Percentiles rank a stretch among this genome's conserved stretches.
These are phyloP conservation scores for Sicyos baderoa DNA, from an alignment of 306 rosid species.

Conservation along the genomic window DNA sequence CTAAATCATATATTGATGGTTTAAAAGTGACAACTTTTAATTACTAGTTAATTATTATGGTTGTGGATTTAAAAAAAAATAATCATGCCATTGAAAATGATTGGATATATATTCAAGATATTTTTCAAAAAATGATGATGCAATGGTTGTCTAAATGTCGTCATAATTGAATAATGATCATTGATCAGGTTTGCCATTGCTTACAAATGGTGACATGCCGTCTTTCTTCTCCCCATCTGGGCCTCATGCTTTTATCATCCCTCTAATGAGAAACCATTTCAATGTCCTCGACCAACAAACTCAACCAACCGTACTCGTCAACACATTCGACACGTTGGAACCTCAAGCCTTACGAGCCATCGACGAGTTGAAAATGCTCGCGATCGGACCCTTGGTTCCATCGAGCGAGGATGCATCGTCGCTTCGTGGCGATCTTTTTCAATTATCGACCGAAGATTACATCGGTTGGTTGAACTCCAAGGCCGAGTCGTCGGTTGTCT, in stretches of 20 bases:
- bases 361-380: constrained; percentile 13
- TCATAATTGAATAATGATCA: constrained; percentile 15
- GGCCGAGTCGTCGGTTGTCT: constrained; percentile 17
- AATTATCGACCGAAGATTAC: constrained; percentile 13
- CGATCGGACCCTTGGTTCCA: constrained; percentile 27
- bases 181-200: constrained; percentile 27
- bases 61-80: no score
- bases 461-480: constrained; percentile 26
- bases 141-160: no score
- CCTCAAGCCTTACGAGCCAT: constrained; percentile 22
- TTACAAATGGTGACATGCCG: constrained; percentile 28
- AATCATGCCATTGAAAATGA: no score
- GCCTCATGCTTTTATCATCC: neutral
- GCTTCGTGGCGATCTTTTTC: constrained; percentile 3
- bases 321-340: constrained; percentile 30
- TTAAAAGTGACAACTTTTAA: no score
- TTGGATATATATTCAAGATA: no score
- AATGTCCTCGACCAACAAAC: constrained; percentile 1
- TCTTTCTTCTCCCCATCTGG: constrained; percentile 23
- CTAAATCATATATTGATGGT: no score
- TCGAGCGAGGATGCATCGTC: neutral
- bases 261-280: constrained; percentile 13
- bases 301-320: constrained; percentile 22
- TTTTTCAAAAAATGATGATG: no score
- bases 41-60: no score